Evolutionary conservation across 257 asterid species (phyloP).

Genomic region (Plectranthus barbatus): DNA sequence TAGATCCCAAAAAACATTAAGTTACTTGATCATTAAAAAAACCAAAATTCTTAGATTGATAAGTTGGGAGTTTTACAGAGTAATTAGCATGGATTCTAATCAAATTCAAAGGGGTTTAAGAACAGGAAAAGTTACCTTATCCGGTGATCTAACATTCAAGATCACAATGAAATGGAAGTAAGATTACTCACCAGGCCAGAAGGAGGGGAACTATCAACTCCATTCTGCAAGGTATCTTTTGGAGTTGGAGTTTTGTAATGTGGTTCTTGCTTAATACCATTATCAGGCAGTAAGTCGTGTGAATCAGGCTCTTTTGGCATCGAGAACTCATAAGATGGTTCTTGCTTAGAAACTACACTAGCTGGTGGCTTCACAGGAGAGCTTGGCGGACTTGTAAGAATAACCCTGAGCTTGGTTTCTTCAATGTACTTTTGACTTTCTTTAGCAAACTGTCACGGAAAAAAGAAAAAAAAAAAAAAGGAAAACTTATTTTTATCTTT

Average conservation of each 20-base stretch:
- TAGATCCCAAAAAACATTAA: no score
- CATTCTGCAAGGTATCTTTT: constrained; percentile 35
- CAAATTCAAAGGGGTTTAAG: neutral
- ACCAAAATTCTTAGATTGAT: neutral
- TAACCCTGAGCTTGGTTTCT: constrained; percentile 77
- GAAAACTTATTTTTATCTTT: constrained; percentile 4
- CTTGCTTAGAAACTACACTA: constrained; percentile 42
- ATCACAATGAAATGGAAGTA: neutral
- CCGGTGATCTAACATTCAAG: constrained; percentile 4
- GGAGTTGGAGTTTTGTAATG: constrained; percentile 24
- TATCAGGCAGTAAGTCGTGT: constrained; percentile 47
- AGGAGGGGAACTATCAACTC: constrained; percentile 41
- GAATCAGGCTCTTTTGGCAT: constrained; percentile 31
- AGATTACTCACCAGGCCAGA: constrained; percentile 33
- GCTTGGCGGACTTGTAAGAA: constrained; percentile 41
- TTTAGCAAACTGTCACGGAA: constrained; percentile 49
- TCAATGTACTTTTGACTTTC: constrained; percentile 48
- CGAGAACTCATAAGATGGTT: constrained; percentile 25
- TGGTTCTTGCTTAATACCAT: constrained; percentile 57
- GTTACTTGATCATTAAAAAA: no score
- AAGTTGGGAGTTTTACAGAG: neutral
- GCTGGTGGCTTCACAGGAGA: constrained; percentile 43
- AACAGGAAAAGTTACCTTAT: neutral
- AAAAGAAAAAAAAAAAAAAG: neutral
- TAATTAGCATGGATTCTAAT: constrained; percentile 1